Conservation (phyloP, 2,329 filamentous ascomycete species). For the Pezicula radicicola region DNA sequence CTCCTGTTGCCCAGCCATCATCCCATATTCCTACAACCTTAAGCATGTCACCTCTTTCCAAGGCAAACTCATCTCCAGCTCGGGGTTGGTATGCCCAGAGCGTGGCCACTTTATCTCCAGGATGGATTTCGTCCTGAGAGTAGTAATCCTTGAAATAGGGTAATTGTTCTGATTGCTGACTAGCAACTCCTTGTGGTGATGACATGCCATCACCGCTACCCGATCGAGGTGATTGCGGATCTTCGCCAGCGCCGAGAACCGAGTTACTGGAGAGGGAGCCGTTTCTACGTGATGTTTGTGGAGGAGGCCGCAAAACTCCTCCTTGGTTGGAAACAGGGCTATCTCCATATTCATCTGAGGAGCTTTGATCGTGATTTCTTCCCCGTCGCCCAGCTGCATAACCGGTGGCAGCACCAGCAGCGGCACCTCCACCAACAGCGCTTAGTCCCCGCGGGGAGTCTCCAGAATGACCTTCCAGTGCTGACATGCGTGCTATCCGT, state of each 20-base stretch:
- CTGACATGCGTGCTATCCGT: constrained; percentile 93
- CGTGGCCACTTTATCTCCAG: constrained; percentile 83
- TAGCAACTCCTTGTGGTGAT: constrained; percentile 78
- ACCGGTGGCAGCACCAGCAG: constrained; percentile 45
- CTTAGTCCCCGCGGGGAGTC: constrained; percentile 44
- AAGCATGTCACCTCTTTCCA: constrained; percentile 96
- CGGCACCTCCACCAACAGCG: constrained; percentile 36
- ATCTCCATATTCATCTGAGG: constrained; percentile 68
- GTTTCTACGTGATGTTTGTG: constrained; percentile 59
- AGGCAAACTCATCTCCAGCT: constrained; percentile 85
- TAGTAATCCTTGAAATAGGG: constrained; percentile 99
- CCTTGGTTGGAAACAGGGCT: constrained; percentile 65
- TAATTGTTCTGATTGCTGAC: constrained; percentile 92
- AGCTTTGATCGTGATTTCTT: constrained; percentile 54
- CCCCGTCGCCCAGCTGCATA: constrained; percentile 44
- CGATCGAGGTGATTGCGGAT: constrained; percentile 69
- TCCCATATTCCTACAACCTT: constrained; percentile 99
- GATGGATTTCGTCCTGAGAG: constrained; percentile 92
- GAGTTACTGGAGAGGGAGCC: constrained; percentile 90
- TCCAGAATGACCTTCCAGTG: constrained; percentile 72
- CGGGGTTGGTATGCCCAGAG: constrained; percentile 97
- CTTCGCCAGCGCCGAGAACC: constrained; percentile 61
- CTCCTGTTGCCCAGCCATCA: constrained; percentile 95
- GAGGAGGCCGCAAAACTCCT: constrained; percentile 56
- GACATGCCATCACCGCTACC: constrained; percentile 70